phyloP scores from a whole-genome alignment of 2,329 filamentous ascomycete genomes.

The Knufia petricola region DNA sequence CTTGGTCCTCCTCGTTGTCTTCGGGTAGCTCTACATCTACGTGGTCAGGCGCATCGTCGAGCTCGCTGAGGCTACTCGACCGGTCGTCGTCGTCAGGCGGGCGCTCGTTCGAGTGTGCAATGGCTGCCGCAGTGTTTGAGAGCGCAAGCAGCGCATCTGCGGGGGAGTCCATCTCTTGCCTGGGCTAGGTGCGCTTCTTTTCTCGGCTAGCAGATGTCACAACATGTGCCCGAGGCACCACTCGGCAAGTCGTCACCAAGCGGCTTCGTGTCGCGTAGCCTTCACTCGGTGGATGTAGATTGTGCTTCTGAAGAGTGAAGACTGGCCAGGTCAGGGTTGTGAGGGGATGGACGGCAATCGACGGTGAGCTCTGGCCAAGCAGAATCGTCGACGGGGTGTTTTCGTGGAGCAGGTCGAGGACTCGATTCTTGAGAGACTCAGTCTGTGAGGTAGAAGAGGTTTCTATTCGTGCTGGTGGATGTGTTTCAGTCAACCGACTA shows the following conservation, averaged over 20 bases:
- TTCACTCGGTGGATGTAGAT: background rate
- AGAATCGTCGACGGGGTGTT: background rate
- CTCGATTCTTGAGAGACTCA: background rate
- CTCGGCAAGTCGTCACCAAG: background rate
- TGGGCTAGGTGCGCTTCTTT: too few relatives aligned
- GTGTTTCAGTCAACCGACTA: too few relatives aligned
- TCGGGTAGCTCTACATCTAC: slow-evolving; percentile 6
- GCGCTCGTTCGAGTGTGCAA: slow-evolving; percentile 34
- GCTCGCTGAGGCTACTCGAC: slow-evolving; percentile 88
- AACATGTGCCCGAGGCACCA: background rate
- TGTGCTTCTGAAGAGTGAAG: too few relatives aligned
- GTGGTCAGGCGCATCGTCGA: slow-evolving; percentile 61
- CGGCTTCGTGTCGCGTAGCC: background rate
- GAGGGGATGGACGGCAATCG: background rate
- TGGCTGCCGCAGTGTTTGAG: slow-evolving; percentile 28
- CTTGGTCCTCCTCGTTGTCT: slow-evolving; percentile 25
- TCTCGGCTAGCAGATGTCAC: too few relatives aligned
- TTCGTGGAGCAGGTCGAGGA: background rate
- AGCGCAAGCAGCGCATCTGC: slow-evolving; percentile 26
- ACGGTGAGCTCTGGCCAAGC: background rate
- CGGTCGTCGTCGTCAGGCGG: slow-evolving; percentile 52
- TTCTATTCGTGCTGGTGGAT: too few relatives aligned
- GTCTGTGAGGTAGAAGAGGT: background rate
- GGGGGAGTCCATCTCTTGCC: slow-evolving; percentile 33
- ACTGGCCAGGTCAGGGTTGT: background rate